Evolutionary conservation across 2,329 filamentous ascomycete species (phyloP).

Genomic region (Neoarthrinium moseri): DNA sequence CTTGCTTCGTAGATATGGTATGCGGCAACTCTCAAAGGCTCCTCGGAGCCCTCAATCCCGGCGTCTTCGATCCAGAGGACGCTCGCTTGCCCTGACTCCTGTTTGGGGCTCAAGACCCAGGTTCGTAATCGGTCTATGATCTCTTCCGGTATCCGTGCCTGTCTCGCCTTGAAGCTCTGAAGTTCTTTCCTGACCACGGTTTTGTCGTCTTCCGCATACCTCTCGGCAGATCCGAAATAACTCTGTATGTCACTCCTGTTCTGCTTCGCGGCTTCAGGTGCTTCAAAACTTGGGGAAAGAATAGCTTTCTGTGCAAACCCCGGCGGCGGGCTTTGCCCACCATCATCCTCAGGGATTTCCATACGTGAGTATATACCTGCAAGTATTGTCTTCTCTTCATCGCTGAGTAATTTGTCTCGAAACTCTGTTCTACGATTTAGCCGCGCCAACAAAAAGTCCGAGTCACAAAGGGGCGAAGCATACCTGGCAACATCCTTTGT

Average conservation of each 20-base stretch:
- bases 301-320: neutral
- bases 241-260: neutral
- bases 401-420: neutral
- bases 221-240: neutral
- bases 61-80: constrained; percentile 9
- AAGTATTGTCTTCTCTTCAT: neutral
- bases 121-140: neutral
- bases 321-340: neutral
- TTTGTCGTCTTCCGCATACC: neutral
- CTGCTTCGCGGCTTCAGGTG: neutral
- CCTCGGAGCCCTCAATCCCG: neutral
- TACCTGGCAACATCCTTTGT: neutral
- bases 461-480: neutral
- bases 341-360: neutral
- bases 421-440: neutral
- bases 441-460: neutral
- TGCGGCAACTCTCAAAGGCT: neutral
- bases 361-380: neutral
- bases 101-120: neutral
- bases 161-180: neutral
- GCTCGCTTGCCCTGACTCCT: neutral
- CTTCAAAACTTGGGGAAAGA: neutral
- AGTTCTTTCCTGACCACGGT: neutral
- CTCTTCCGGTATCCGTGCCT: neutral
- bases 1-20: neutral